Evolutionary conservation across 164 flowering plant species (phyloP), one percentile per base, ranked within the genome.

Genomic region (Santalum album): DNA sequence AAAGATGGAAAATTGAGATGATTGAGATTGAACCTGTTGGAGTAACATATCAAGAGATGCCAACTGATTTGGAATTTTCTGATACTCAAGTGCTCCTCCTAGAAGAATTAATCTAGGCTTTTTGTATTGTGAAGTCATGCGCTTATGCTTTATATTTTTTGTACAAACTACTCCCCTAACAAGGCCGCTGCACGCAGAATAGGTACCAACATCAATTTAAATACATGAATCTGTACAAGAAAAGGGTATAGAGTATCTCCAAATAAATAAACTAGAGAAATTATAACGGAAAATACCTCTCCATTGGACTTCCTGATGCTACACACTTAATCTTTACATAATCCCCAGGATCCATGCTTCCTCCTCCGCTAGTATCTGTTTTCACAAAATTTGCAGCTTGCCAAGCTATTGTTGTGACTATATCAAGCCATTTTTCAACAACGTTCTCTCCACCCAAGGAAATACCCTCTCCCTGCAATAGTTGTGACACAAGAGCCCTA

Each of bases 281-380:
- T 23, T 14, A 0, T 40, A 53, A 15, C 18, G 48, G 3, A 15
- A 19, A 17, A 47, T 73, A 92, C 98, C 98, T 92, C 34, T 89
- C 84, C 55, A 58, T 65, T 44, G 86, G 87, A 62, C 54, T 71
- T 67, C 98, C 96, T 22, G 87, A 77, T 27, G 82, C 83, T 56
- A 83, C 61, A 66, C 98, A 92, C 69, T 92, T 92, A 46, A 92
- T 81, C 71, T 89, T 92, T 35, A 92, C 89, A 71, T 92, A 92
- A 68, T 81, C 83, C 59, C 75, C 82, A 0, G 98, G 98, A 77
- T 89, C 96, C 98, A 92, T 92, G 69, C 95, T 89, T 53, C 96
- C 95, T 53, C 94, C 96, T 62, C 66, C 66, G 70, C 84, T 81
- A 12, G 95, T 86, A 68, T 92, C 96, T 17, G 96, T 96, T 69